phyloP scores from a whole-genome alignment of 495 filamentous ascomycete genomes.

The Trichoderma gamsii region DNA sequence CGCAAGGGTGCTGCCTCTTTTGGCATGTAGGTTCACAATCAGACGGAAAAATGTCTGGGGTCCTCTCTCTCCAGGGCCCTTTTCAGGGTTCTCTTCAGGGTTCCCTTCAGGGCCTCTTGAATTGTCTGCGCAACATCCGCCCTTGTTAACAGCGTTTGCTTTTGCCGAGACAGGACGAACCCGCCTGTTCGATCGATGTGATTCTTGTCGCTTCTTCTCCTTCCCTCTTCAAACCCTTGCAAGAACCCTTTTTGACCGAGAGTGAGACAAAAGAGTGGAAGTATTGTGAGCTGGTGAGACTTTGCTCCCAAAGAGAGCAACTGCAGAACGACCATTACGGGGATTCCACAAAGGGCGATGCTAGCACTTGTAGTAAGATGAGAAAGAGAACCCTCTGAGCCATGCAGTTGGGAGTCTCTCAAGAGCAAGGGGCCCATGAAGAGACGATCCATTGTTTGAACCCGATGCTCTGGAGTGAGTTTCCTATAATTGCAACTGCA shows the following conservation, averaged over 20 bases:
- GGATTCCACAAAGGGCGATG: too few species aligned
- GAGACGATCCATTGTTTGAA: too few species aligned
- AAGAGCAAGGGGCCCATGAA: too few species aligned
- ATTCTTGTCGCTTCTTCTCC: slow-evolving; percentile 3
- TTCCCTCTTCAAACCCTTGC: not conserved
- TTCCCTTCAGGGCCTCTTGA: not conserved
- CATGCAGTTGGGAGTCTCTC: too few species aligned
- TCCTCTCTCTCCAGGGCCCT: not conserved
- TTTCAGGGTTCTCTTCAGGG: not conserved
- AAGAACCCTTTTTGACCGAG: not conserved
- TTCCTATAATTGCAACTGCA: too few species aligned
- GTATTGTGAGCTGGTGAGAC: not conserved
- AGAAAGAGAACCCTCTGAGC: too few species aligned
- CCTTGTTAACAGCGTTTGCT: not conserved
- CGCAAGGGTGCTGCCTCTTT: not conserved
- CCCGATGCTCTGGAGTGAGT: too few species aligned
- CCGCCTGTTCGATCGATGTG: slow-evolving; percentile 1
- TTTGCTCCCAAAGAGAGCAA: not conserved
- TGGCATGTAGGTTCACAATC: not conserved
- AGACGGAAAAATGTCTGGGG: not conserved
- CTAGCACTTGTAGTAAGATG: too few species aligned
- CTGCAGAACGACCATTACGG: not conserved
- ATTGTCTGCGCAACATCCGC: slow-evolving; percentile 1
- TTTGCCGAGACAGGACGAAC: not conserved
- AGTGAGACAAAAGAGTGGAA: not conserved